These are phyloP conservation scores for Fusarium azukiicola DNA, from an alignment of 2,329 filamentous ascomycete species.

Conservation along the genomic window DNA sequence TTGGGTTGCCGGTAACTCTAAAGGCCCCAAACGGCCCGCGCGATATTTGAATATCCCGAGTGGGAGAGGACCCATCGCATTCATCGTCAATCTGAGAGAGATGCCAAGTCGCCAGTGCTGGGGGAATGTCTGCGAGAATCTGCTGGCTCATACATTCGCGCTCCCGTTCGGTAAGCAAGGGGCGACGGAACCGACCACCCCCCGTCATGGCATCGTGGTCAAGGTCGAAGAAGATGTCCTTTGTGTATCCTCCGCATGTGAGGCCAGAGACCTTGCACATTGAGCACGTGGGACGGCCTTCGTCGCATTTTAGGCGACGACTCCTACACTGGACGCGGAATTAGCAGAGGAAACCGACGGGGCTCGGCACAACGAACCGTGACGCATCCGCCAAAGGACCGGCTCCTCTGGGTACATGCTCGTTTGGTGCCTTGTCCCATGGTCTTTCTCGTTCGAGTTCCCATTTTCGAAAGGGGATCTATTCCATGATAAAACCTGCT, in stretches of 20 bases:
- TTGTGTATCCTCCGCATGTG: conserved; percentile 41
- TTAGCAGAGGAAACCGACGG: conserved; percentile 16
- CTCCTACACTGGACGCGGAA: conserved; percentile 27
- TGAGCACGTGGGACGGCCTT: conserved; percentile 35
- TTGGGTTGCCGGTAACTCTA: not conserved
- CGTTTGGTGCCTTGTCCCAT: not conserved
- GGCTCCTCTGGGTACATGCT: conserved; percentile 4
- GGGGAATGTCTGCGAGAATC: conserved; percentile 28
- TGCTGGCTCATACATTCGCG: conserved; percentile 37
- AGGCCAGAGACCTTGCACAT: conserved; percentile 34
- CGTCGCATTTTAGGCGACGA: conserved; percentile 47
- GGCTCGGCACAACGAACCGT: conserved; percentile 29
- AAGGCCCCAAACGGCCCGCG: conserved; percentile 45
- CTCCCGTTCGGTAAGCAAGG: conserved; percentile 36
- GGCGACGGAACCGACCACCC: conserved; percentile 32
- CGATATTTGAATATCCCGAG: conserved; percentile 30
- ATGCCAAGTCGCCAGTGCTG: conserved; percentile 26
- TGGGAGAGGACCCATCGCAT: conserved; percentile 23
- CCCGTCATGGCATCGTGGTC: conserved; percentile 22
- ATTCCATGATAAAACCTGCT: conserved; percentile 30
- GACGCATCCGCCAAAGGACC: conserved; percentile 43
- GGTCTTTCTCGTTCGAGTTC: not conserved
- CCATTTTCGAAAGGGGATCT: conserved; percentile 19
- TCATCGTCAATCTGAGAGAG: conserved; percentile 41
- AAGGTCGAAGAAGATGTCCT: conserved; percentile 45